Percentiles rank a stretch among this genome's conserved stretches.
Conservation (phyloP, 148 eudicot genomes). For the Gaultheria prostrata region DNA sequence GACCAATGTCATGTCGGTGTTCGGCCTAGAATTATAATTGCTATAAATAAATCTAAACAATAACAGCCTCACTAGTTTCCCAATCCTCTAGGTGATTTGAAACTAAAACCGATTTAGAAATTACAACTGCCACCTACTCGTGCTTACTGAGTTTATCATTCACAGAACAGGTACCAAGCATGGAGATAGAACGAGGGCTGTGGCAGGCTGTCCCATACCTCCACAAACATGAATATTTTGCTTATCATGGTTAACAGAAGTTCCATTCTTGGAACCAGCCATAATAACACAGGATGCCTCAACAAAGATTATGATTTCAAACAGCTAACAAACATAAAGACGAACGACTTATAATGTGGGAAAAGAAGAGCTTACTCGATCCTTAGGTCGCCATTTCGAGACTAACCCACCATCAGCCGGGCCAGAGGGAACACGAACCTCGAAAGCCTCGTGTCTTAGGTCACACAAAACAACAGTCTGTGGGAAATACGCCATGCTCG, state of each 20-base stretch:
- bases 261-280: neutral
- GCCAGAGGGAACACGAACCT: conserved; percentile 57
- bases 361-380: conserved; percentile 51
- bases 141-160: neutral
- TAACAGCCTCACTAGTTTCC: neutral
- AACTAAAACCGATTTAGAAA: neutral
- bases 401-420: conserved; percentile 83
- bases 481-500: conserved; percentile 79
- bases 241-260: neutral
- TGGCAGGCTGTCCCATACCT: neutral
- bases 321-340: neutral
- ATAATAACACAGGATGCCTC: neutral
- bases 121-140: neutral
- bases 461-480: conserved; percentile 75
- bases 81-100: neutral
- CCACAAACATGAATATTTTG: neutral
- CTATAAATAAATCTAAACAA: neutral
- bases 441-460: conserved; percentile 80
- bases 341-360: neutral
- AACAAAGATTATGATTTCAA: neutral
- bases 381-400: conserved; percentile 83
- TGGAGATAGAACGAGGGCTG: neutral
- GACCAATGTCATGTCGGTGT: neutral
- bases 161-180: neutral
- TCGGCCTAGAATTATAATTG: neutral